phyloP scores from a whole-genome alignment of 163 green algal genomes.

The Trebouxia gelatinosa region DNA sequence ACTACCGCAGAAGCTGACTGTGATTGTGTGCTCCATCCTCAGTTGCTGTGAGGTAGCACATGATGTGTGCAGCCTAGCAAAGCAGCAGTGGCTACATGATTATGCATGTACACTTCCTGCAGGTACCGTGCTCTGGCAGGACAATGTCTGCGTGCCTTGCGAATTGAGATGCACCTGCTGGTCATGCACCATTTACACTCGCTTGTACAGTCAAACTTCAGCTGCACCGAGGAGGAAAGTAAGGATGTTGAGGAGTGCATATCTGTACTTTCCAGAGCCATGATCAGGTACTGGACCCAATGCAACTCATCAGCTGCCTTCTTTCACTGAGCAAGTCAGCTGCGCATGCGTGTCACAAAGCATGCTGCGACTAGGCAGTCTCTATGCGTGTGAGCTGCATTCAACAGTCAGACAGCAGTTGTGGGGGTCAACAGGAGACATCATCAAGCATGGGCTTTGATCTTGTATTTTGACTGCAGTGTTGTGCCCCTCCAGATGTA shows the following conservation, averaged over 20 bases:
- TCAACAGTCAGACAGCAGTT: too few species aligned
- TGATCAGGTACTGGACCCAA: too few species aligned
- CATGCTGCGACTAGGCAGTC: too few species aligned
- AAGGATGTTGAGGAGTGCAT: conserved; percentile 48
- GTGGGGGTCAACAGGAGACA: too few species aligned
- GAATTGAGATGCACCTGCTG: conserved; percentile 58
- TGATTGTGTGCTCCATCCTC: not conserved
- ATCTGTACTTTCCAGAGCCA: conserved; percentile 39
- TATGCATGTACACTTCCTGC: not conserved
- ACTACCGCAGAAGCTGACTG: too few species aligned
- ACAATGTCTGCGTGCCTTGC: conserved; percentile 43
- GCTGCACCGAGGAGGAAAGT: conserved; percentile 43
- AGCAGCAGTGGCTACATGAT: not conserved
- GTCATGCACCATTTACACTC: conserved; percentile 45
- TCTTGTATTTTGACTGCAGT: too few species aligned
- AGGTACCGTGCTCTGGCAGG: conserved; percentile 56
- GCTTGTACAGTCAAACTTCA: conserved; percentile 38
- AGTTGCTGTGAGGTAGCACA: not conserved
- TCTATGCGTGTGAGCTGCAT: too few species aligned
- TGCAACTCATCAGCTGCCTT: too few species aligned
- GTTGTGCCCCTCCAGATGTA: too few species aligned
- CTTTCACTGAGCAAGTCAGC: too few species aligned
- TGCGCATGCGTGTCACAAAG: too few species aligned
- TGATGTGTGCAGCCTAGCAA: not conserved
- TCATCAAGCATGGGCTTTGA: too few species aligned